Conservation (phyloP, 805 yeast species). For the Ogataea saltuana region DNA sequence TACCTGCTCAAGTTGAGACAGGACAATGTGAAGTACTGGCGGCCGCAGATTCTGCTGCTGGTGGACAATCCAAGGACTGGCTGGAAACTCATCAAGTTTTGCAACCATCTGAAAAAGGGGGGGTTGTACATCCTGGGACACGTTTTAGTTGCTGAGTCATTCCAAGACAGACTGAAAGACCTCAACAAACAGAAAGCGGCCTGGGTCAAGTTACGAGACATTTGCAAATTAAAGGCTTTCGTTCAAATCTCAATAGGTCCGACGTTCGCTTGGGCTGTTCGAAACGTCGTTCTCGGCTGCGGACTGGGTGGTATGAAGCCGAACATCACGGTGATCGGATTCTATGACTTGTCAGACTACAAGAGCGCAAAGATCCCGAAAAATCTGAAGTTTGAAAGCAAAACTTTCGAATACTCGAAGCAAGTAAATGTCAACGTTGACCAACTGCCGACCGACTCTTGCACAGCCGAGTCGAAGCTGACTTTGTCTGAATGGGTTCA, state of each 20-base stretch:
- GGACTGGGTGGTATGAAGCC: conserved; percentile 99
- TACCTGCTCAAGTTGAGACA: conserved; percentile 78
- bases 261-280: conserved; percentile 88
- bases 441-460: conserved; percentile 59
- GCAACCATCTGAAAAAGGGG: conserved; percentile 94
- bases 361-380: conserved; percentile 21
- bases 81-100: conserved; percentile 89
- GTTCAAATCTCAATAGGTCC: conserved; percentile 91
- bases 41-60: conserved; percentile 88
- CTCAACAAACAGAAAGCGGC: conserved; percentile 71
- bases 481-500: conserved; percentile 86
- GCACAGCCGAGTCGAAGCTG: conserved; percentile 69
- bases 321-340: conserved; percentile 89
- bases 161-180: conserved; percentile 66
- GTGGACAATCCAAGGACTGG: conserved; percentile 91
- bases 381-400: conserved; percentile 28
- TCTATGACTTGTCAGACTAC: conserved; percentile 58
- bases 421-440: conserved; percentile 29
- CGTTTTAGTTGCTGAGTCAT: conserved; percentile 67
- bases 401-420: conserved; percentile 21
- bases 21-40: conserved; percentile 96
- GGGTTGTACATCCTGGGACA: conserved; percentile 93
- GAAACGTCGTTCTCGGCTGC: conserved; percentile 88
- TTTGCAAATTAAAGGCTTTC: conserved; percentile 82
- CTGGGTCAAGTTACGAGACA: conserved; percentile 82